A percentile compares a stretch with the other conserved stretches of the same genome.
phyloP scores from a whole-genome alignment of 805 yeast genomes.

The Ogataea pini region DNA sequence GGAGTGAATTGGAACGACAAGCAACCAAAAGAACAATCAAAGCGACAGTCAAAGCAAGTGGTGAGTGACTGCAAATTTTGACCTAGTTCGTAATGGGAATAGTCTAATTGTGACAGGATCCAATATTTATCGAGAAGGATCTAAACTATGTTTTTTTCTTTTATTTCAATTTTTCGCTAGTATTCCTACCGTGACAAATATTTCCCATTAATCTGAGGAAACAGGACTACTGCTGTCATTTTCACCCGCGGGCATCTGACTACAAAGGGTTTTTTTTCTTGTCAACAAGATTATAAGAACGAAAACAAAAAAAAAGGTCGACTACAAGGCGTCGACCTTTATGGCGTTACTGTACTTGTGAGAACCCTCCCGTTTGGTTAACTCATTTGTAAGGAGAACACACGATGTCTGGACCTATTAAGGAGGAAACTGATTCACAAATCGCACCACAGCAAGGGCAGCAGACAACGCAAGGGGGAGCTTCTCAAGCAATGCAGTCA shows the following conservation, averaged over 20 bases:
- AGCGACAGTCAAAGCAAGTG: no score
- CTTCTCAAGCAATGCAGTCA: slow-evolving; percentile 15
- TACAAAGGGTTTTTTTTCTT: neutral
- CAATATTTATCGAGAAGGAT: no score
- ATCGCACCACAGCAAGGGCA: slow-evolving; percentile 7
- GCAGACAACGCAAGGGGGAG: slow-evolving; percentile 4
- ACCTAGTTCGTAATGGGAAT: no score
- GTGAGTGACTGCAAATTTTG: no score
- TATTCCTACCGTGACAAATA: no score
- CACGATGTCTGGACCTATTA: slow-evolving; percentile 20
- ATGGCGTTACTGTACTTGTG: neutral
- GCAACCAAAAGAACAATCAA: neutral
- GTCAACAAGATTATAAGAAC: neutral
- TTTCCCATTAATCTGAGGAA: no score
- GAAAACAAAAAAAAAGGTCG: neutral
- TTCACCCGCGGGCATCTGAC: neutral
- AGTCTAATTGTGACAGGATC: no score
- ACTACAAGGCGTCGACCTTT: neutral
- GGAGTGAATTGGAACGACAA: no score
- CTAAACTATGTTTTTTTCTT: no score
- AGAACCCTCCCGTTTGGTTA: neutral
- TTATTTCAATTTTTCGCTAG: no score
- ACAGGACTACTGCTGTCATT: no score
- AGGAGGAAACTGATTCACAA: slow-evolving; percentile 19
- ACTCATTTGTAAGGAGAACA: neutral